Conservation (phyloP, 2,329 filamentous ascomycete species). For the Graphilbum ipis-grandicollis region DNA sequence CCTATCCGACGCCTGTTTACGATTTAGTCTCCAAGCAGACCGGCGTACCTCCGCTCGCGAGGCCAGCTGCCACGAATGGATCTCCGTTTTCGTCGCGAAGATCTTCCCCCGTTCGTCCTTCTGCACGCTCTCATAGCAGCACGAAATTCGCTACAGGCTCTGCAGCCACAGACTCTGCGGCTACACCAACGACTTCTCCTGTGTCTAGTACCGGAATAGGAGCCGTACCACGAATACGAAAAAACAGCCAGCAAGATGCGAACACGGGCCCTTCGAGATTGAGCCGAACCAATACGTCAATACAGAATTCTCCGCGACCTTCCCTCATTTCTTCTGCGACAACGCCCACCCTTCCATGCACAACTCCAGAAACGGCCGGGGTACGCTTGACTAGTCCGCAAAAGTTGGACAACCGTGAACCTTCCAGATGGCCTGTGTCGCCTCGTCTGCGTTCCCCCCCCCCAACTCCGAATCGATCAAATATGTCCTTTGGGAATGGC, state of each 20-base stretch:
- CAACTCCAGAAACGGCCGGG: conserved; percentile 36
- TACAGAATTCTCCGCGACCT: too few relatives aligned
- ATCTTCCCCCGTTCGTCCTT: conserved; percentile 26
- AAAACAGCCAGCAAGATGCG: conserved; percentile 45
- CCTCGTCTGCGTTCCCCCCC: conserved; percentile 65
- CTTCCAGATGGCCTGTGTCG: conserved; percentile 59
- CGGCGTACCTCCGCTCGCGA: too few relatives aligned
- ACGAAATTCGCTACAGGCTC: conserved; percentile 11
- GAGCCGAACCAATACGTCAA: too few relatives aligned
- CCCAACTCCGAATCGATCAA: conserved; percentile 32
- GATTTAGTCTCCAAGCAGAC: too few relatives aligned
- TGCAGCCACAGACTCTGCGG: neutral
- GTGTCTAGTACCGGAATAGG: conserved; percentile 7
- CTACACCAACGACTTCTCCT: neutral
- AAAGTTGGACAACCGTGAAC: conserved; percentile 41
- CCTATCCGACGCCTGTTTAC: too few relatives aligned
- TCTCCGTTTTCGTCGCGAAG: conserved; percentile 27
- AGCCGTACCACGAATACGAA: conserved; percentile 44
- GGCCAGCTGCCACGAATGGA: too few relatives aligned
- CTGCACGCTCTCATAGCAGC: conserved; percentile 13
- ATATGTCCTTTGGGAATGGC: conserved; percentile 5
- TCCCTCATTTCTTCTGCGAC: conserved; percentile 51
- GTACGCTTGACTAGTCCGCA: conserved; percentile 45
- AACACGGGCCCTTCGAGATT: too few relatives aligned
- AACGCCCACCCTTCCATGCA: conserved; percentile 47